Conservation (phyloP, 192 early-diverging fungal species). For the Linnemannia exigua region DNA sequence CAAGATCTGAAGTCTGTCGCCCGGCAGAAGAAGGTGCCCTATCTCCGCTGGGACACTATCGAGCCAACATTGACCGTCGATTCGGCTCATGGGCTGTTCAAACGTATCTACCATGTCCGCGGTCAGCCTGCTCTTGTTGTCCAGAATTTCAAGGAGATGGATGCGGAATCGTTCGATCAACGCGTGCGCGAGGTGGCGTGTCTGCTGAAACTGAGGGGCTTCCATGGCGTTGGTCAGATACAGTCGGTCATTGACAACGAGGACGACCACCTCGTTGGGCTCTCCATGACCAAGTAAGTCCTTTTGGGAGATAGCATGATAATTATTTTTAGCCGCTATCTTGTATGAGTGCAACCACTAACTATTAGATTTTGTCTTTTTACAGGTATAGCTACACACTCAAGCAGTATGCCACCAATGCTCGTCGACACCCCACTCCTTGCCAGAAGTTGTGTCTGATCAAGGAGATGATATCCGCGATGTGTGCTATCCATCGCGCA, state of each 20-base stretch:
- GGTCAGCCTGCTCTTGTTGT: slow-evolving; percentile 62
- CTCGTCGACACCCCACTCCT: slow-evolving; percentile 64
- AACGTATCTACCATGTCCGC: slow-evolving; percentile 68
- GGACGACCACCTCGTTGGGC: slow-evolving; percentile 66
- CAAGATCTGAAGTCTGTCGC: slow-evolving; percentile 30
- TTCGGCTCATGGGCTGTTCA: slow-evolving; percentile 69
- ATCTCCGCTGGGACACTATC: slow-evolving; percentile 35
- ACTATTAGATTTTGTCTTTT: neutral
- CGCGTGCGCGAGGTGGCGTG: slow-evolving; percentile 71
- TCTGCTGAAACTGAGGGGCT: slow-evolving; percentile 63
- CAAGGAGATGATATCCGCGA: slow-evolving; percentile 65
- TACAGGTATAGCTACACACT: slow-evolving; percentile 66
- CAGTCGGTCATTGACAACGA: slow-evolving; percentile 65
- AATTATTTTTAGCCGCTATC: neutral
- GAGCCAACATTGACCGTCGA: slow-evolving; percentile 54
- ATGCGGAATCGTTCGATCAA: slow-evolving; percentile 61
- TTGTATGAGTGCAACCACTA: neutral
- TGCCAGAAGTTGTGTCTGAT: slow-evolving; percentile 68
- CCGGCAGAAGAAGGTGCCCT: slow-evolving; percentile 44
- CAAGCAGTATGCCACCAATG: slow-evolving; percentile 70
- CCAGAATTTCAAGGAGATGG: slow-evolving; percentile 72
- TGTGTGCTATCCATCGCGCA: slow-evolving; percentile 64
- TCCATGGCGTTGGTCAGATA: slow-evolving; percentile 68
- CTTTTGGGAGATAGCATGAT: neutral
- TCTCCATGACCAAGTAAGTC: slow-evolving; percentile 70